These are phyloP conservation scores for Trichoderma hamatum DNA, from an alignment of 2,329 filamentous ascomycete genomes.

Conservation along the genomic window DNA sequence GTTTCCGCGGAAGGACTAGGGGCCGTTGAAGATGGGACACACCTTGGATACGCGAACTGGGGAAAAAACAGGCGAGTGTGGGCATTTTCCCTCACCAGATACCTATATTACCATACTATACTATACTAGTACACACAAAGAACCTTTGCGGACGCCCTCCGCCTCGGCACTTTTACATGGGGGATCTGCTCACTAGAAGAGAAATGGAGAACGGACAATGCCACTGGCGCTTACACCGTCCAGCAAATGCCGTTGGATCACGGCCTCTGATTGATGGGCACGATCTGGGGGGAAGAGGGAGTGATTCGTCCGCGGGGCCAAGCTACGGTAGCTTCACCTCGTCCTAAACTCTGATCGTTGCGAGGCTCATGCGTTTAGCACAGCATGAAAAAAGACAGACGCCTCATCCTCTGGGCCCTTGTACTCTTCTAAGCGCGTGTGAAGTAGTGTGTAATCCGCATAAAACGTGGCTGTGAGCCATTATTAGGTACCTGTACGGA, in stretches of 20 bases:
- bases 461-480: not conserved
- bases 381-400: not conserved
- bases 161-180: not conserved
- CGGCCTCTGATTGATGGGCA: not conserved
- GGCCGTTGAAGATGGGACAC: not conserved
- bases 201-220: not conserved
- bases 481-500: not conserved
- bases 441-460: not conserved
- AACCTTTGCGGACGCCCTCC: not conserved
- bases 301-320: not conserved
- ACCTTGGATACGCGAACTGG: no score
- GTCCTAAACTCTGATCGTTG: not conserved
- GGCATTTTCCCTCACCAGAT: not conserved
- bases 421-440: no score
- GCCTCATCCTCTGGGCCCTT: not conserved
- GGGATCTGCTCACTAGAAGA: not conserved
- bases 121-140: not conserved
- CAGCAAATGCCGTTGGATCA: not conserved
- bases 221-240: not conserved
- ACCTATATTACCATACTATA: not conserved
- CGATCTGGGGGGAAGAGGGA: not conserved
- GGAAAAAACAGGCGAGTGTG: not conserved
- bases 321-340: not conserved
- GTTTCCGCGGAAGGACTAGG: not conserved
- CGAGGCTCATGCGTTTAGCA: not conserved